Evolutionary conservation across 345 rosid genomes (phyloP).

Genomic region (Citropsis articulata): DNA sequence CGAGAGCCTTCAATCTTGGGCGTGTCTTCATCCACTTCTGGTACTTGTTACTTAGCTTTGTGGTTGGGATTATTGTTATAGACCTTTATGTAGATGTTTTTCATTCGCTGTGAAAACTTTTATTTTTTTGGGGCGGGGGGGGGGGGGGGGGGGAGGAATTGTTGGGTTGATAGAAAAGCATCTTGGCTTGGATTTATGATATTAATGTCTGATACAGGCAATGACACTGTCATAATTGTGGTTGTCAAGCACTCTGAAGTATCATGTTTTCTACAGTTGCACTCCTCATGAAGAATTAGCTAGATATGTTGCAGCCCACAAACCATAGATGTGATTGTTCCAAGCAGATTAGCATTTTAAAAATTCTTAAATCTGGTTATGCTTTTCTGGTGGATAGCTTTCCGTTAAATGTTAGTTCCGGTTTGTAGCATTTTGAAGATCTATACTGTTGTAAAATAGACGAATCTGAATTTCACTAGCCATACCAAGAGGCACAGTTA

Average conservation of each 20-base stretch:
- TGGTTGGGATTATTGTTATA: not conserved
- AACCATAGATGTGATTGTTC: not conserved
- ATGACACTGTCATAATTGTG: not conserved
- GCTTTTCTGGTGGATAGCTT: not conserved
- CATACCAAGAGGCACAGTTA: not conserved
- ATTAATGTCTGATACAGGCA: not conserved
- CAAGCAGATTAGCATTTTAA: not conserved
- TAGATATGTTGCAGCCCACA: not conserved
- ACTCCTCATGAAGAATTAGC: not conserved
- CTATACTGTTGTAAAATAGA: not conserved
- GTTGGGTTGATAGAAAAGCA: not conserved
- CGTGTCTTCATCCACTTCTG: conserved; percentile 95
- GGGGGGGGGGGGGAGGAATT: no score
- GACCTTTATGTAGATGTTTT: not conserved
- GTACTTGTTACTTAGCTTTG: conserved; percentile 39
- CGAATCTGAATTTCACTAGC: not conserved
- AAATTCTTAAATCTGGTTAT: not conserved
- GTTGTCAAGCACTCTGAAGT: not conserved
- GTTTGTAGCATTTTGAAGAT: not conserved
- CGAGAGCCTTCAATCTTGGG: conserved; percentile 92
- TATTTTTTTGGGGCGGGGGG: not conserved
- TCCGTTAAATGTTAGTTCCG: not conserved
- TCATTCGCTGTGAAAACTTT: not conserved
- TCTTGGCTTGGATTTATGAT: not conserved
- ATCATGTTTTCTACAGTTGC: not conserved